Evolutionary conservation across 371 early-diverging fungal genomes (phyloP).

Genomic region (Encephalitozoon intestinalis): DNA sequence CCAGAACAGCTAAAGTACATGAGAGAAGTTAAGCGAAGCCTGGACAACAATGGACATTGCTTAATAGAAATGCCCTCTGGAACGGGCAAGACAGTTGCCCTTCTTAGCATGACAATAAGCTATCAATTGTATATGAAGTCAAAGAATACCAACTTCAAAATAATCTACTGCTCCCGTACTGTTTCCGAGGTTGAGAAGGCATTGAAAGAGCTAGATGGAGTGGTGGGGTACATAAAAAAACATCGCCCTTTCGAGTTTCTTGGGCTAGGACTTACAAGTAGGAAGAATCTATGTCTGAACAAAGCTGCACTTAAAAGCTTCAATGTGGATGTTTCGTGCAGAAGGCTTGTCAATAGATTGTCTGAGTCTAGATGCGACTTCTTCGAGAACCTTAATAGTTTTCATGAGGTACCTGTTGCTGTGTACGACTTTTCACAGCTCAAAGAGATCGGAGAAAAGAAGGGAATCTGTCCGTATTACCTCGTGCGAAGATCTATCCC

Average conservation of each 20-base stretch:
- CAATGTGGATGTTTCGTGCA: constrained; percentile 37
- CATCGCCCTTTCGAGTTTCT: constrained; percentile 68
- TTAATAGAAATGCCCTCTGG: constrained; percentile 99
- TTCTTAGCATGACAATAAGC: constrained; percentile 86
- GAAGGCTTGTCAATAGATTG: constrained; percentile 9
- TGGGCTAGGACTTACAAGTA: constrained; percentile 82
- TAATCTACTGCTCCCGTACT: constrained; percentile 88
- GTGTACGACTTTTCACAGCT: constrained; percentile 90
- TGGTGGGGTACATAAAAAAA: constrained; percentile 71
- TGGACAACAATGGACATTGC: constrained; percentile 83
- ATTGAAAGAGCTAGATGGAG: constrained; percentile 78
- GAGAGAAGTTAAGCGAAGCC: constrained; percentile 77
- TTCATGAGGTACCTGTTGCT: constrained; percentile 71
- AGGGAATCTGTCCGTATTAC: constrained; percentile 84
- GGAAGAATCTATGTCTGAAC: constrained; percentile 88
- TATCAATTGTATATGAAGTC: constrained; percentile 63
- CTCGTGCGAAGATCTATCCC: constrained; percentile 74
- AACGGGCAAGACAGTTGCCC: constrained; percentile 93
- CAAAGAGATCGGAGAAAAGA: constrained; percentile 67
- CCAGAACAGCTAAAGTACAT: constrained; percentile 98
- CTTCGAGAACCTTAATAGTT: constrained; percentile 64
- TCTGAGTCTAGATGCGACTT: constrained; percentile 37
- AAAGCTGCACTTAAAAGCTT: constrained; percentile 63
- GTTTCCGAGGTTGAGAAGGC: constrained; percentile 98
- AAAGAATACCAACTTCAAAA: constrained; percentile 62